Evolutionary conservation across 2,329 filamentous ascomycete species (phyloP), one percentile per base, ranked within the genome.

Genomic region (Helminthosporium solani): DNA sequence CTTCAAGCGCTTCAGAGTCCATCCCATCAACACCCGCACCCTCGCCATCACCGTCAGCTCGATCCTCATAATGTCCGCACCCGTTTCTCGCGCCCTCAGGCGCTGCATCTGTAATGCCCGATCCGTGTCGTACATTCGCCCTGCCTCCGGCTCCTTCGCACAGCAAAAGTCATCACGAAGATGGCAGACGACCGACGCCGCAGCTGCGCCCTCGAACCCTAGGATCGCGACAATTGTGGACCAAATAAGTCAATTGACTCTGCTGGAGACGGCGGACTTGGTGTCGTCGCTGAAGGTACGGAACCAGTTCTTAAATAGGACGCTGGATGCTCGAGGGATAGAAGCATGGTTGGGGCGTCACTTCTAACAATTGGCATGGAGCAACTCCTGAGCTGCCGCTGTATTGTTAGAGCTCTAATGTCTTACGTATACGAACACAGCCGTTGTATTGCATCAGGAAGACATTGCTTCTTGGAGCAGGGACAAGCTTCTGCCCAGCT

Each of bases 181-280:
- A 82, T 91, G 89, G 87, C 88, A 94, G 74, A 92, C 90, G 53
- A 91, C 90, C 61, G 87, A 91, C 63, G 84, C 80, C 45, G 84
- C 81, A 40, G 78, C 78, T 44, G 67, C 71, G 46, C 71, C 81
- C 62, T 73, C 78, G 52, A 95, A 88, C 75, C 90, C 94, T 54
- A 99, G 99, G 82, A 96, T 99, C 65, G 75, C 85, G 61, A 83
- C 82, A 49, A 99, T 99, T 67, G 94, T 99, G 67, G 91, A 99
- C 72, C 91, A 99, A 76, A 99, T 99, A 74, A 95, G 92, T 76
- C 86, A 94, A 82, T 86, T 99, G 82, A 99, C 91, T 35, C 81
- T 99, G 48, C 78, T 99, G 64, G 95, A 99, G 82, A 99, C 94
- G 31, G 92, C 95, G 47, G 94, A 97, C 71, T 80, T 99, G 50